phyloP scores from a whole-genome alignment of 805 yeast genomes.

The Brettanomyces naardenensis region DNA sequence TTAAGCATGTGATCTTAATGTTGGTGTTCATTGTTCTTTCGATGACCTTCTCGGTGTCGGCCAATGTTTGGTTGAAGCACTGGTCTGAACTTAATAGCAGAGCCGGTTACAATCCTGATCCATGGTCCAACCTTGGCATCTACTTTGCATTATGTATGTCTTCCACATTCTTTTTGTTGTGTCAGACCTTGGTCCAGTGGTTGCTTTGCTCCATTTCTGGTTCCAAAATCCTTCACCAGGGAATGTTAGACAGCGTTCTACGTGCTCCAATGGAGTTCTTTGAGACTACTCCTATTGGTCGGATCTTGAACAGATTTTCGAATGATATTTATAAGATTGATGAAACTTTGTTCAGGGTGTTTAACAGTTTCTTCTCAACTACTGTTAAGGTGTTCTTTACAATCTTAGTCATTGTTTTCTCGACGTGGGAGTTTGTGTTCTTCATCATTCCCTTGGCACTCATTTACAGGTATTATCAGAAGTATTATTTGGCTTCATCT shows the following conservation, averaged over 20 bases:
- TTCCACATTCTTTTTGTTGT: conserved; percentile 50
- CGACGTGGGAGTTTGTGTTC: conserved; percentile 82
- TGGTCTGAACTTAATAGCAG: conserved; percentile 90
- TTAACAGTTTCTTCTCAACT: conserved; percentile 59
- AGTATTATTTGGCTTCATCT: conserved; percentile 66
- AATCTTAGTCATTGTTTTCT: conserved; percentile 66
- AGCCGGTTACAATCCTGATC: conserved; percentile 62
- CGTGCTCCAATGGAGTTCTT: conserved; percentile 94
- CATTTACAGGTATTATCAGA: conserved; percentile 65
- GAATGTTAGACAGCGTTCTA: conserved; percentile 64
- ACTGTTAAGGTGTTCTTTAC: conserved; percentile 64
- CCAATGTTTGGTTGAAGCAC: conserved; percentile 90
- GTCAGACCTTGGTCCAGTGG: conserved; percentile 68
- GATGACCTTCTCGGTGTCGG: conserved; percentile 53
- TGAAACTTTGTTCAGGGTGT: conserved; percentile 64
- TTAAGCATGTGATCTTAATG: conserved; percentile 52
- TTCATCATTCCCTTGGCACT: conserved; percentile 62
- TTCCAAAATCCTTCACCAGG: conserved; percentile 65
- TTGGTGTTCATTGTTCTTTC: conserved; percentile 47
- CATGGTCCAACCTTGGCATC: conserved; percentile 62
- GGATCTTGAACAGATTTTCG: conserved; percentile 85
- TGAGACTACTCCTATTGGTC: conserved; percentile 93
- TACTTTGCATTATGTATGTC: conserved; percentile 70
- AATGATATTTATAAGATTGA: conserved; percentile 87
- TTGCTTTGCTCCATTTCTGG: conserved; percentile 77